Conservation (phyloP, 2,329 filamentous ascomycete genomes). For the Alternaria ventricosa region DNA sequence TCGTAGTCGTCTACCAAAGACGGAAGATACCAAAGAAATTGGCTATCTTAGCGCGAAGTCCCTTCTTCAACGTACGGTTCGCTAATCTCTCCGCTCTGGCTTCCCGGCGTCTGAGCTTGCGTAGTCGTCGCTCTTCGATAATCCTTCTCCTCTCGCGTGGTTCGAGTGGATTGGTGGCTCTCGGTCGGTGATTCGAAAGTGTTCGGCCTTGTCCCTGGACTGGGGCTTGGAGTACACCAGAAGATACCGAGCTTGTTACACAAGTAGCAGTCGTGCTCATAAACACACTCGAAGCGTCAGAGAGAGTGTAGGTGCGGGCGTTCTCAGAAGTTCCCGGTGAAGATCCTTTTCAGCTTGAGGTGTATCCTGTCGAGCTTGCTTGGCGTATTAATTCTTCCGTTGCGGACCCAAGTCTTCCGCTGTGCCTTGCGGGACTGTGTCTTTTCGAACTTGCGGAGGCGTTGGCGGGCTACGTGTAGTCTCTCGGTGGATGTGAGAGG, state of each 20-base stretch:
- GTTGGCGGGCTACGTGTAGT: conserved; percentile 10
- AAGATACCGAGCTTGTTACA: conserved; percentile 1
- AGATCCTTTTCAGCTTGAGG: conserved; percentile 3
- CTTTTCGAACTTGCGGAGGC: conserved; percentile 12
- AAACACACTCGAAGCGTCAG: neutral
- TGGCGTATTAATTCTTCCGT: neutral
- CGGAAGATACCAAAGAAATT: neutral
- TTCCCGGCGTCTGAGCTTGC: neutral
- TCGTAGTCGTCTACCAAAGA: neutral
- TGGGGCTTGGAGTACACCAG: neutral
- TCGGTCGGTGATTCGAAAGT: neutral
- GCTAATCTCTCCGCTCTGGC: neutral
- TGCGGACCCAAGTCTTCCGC: neutral
- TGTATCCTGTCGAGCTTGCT: conserved; percentile 1
- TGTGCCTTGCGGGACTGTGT: neutral
- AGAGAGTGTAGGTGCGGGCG: neutral
- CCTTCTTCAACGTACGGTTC: neutral
- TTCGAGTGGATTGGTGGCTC: neutral
- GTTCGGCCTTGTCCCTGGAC: neutral
- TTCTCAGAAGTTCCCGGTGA: neutral
- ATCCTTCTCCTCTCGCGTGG: neutral
- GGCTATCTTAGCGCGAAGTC: neutral
- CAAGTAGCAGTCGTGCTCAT: conserved; percentile 4
- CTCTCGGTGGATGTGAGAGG: conserved; percentile 7
- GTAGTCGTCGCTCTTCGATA: conserved; percentile 4